These are phyloP conservation scores for Tetrahymena borealis DNA, from an alignment of 73 alveolate genomes.

Conservation along the genomic window DNA sequence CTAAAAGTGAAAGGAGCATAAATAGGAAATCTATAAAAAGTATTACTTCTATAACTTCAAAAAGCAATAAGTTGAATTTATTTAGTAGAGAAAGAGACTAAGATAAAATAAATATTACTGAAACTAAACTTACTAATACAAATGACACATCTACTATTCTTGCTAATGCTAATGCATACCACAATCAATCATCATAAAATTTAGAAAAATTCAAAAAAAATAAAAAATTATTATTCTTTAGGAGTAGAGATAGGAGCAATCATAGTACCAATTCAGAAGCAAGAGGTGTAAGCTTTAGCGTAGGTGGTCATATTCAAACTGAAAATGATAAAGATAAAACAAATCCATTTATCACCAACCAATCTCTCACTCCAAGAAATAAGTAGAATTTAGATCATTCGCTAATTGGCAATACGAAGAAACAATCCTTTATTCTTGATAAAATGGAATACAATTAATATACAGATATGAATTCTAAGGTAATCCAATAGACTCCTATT, in stretches of 20 bases:
- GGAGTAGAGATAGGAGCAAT: background rate
- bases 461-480: background rate
- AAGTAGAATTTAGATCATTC: background rate
- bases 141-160: background rate
- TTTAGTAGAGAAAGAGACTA: background rate
- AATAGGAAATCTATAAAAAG: background rate
- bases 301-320: background rate
- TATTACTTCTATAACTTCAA: background rate
- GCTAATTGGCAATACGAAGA: background rate
- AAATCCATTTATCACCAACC: background rate
- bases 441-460: background rate
- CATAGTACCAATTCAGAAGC: background rate
- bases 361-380: background rate
- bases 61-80: background rate
- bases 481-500: too few species aligned
- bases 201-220: background rate
- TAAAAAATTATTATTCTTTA: background rate
- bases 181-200: background rate
- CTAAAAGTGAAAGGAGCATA: too few species aligned
- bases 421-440: background rate
- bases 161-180: background rate
- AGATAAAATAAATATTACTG: background rate
- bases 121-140: background rate
- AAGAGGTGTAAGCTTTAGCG: background rate
- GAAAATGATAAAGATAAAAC: background rate